A percentile compares a stretch with the other conserved stretches of the same genome.
phyloP scores from a whole-genome alignment of 257 asterid species.

The Rhazya stricta region DNA sequence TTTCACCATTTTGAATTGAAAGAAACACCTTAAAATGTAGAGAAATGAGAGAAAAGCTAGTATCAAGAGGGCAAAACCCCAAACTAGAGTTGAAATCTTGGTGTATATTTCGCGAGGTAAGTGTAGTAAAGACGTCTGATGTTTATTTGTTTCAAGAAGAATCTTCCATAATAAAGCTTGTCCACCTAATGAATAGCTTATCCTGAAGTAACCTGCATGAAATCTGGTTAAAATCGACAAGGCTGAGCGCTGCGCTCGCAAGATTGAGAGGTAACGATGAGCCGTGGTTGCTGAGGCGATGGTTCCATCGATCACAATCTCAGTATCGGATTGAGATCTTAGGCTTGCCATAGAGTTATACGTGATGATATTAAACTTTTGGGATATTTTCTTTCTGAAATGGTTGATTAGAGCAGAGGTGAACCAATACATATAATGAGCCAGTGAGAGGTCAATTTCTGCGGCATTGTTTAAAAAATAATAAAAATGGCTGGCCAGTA shows the following conservation, averaged over 20 bases:
- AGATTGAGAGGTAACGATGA: neutral
- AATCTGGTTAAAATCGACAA: conserved; percentile 31
- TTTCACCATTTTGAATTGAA: conserved; percentile 36
- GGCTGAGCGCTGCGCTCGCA: neutral
- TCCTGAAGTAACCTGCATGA: conserved; percentile 65
- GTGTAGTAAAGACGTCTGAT: conserved; percentile 14
- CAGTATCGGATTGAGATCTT: neutral
- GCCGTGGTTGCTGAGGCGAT: neutral
- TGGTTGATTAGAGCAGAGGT: neutral
- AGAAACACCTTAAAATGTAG: conserved; percentile 43
- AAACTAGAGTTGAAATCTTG: conserved; percentile 22
- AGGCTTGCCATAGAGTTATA: conserved; percentile 7
- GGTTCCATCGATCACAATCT: neutral
- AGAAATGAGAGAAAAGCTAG: conserved; percentile 41
- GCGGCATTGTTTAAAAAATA: no score
- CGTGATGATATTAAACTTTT: no score
- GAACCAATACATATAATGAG: no score
- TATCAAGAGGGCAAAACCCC: conserved; percentile 38
- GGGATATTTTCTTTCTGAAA: no score
- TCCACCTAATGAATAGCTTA: conserved; percentile 50
- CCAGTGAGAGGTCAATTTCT: no score
- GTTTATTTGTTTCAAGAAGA: conserved; percentile 33
- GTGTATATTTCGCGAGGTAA: conserved; percentile 25
- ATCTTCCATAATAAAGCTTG: conserved; percentile 62
- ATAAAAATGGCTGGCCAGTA: no score